Percentiles rank a stretch among this genome's conserved stretches.
Conservation (phyloP, 2,329 filamentous ascomycete species). For the Fusarium newnesense region DNA sequence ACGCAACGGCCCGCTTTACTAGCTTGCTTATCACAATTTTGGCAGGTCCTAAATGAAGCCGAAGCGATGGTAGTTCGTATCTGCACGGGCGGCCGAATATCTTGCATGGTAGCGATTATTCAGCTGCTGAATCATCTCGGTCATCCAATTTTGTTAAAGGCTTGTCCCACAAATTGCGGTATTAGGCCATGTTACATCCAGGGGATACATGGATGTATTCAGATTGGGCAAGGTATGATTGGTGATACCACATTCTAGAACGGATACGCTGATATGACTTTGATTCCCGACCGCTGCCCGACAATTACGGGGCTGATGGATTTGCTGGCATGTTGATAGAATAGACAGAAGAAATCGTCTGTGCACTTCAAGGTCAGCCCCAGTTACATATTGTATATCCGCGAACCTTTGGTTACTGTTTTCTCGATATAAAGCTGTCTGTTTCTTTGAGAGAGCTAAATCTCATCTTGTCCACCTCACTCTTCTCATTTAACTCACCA, state of each 20-base stretch:
- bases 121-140: background rate
- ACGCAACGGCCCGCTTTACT: background rate
- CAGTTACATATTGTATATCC: background rate
- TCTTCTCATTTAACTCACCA: fast-evolving
- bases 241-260: background rate
- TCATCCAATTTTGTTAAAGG: background rate
- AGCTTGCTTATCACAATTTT: background rate
- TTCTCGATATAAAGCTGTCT: background rate
- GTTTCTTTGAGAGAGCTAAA: fast-evolving
- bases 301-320: no score
- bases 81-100: background rate
- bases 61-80: fast-evolving
- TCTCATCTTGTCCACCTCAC: background rate
- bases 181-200: background rate
- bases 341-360: background rate
- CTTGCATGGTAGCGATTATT: background rate
- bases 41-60: background rate
- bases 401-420: fast-evolving
- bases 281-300: background rate
- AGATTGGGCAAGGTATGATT: background rate
- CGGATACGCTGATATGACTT: background rate
- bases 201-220: background rate
- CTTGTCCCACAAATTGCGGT: background rate
- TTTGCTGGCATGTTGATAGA: no score
- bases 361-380: background rate